Evolutionary conservation across 2,329 filamentous ascomycete genomes (phyloP).

Genomic region (Didymella arachidicola): DNA sequence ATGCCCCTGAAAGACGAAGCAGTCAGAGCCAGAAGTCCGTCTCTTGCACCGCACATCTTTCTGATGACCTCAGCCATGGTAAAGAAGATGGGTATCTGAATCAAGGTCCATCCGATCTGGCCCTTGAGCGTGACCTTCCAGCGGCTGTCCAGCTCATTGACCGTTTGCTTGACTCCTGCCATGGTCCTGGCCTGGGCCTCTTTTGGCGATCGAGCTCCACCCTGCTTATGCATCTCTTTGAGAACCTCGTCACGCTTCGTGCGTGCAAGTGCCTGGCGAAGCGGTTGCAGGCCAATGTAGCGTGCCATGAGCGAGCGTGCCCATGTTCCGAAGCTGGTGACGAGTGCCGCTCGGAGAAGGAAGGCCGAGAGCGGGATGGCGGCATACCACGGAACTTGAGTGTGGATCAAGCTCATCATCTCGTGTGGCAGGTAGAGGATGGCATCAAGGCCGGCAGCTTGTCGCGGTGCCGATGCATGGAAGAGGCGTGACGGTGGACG

Average conservation of each 20-base stretch:
- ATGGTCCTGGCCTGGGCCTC: conserved; percentile 24
- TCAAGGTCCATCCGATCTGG: conserved; percentile 40
- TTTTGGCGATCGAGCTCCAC: conserved; percentile 33
- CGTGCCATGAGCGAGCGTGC: conserved; percentile 51
- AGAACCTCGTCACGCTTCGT: conserved; percentile 34
- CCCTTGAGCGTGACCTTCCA: conserved; percentile 41
- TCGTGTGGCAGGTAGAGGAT: conserved; percentile 55
- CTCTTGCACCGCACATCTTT: conserved; percentile 43
- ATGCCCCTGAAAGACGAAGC: conserved; percentile 19
- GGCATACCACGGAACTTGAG: conserved; percentile 61
- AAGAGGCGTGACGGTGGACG: conserved; percentile 53
- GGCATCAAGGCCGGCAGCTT: conserved; percentile 53
- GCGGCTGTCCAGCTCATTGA: conserved; percentile 34
- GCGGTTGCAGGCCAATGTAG: conserved; percentile 55
- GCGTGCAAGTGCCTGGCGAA: conserved; percentile 42
- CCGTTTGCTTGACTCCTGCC: conserved; percentile 33
- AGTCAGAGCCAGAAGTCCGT: conserved; percentile 42
- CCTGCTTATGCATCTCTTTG: conserved; percentile 15
- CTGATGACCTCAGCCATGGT: conserved; percentile 49
- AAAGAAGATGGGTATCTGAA: conserved; percentile 49
- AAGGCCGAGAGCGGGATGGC: conserved; percentile 64
- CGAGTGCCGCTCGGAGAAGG: conserved; percentile 57
- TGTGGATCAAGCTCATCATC: conserved; percentile 61
- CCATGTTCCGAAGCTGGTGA: conserved; percentile 57
- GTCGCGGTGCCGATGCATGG: conserved; percentile 56